Base-by-base conservation (phyloP, 2,329 filamentous ascomycete genomes). In the Pseudofabraea citricarpa region DNA sequence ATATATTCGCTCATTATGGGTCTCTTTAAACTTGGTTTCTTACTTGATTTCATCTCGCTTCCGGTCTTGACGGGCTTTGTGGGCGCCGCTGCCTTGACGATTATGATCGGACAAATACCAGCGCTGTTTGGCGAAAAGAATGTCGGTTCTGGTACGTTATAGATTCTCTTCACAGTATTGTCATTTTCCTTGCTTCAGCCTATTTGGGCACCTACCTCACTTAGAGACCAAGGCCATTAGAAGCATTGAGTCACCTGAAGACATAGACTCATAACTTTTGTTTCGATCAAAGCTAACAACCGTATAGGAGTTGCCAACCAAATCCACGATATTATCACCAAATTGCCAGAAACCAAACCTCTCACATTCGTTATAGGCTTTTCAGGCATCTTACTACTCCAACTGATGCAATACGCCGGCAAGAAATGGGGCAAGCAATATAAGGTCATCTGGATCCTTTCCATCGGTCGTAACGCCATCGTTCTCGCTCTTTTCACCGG, bases 51-150 rank as follows among this genome's bases (percentile, higher is more conserved):
- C 53, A 77, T 85, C 51, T 83, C 80, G 0, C 70, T 80, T 1
- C 80, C 80, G 0, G 77, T 84, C 1, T 69, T 84, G 0, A 79
- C 70, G 3, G 81, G 81, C 5, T 85, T 83, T 63, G 81, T 85
- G 50, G 81, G 79, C 0, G 81, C 79, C 2, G 80, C 81, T 2
- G 80, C 78, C 16, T 75, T 85, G 33, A 80, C 78, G 19, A 85
- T 85, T 55, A 74, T 79, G 15, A 72, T 83, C 35, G 78, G 78
- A 12, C 81, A 85, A 56, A 71, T 84, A 42, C 75, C 71, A 9
- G 46, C 48, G 6, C 40, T 53, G 15, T 45, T 53, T 19, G 48
- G 48, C 2, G 44, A 51, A 18, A 13, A 76, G 6, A 65, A 68
- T 21, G 68, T 77, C 1, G 69, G 73, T 2, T 67, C 68, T 15